phyloP scores from a whole-genome alignment of 2,329 filamentous ascomycete genomes.

The Ophiostoma ulmi region DNA sequence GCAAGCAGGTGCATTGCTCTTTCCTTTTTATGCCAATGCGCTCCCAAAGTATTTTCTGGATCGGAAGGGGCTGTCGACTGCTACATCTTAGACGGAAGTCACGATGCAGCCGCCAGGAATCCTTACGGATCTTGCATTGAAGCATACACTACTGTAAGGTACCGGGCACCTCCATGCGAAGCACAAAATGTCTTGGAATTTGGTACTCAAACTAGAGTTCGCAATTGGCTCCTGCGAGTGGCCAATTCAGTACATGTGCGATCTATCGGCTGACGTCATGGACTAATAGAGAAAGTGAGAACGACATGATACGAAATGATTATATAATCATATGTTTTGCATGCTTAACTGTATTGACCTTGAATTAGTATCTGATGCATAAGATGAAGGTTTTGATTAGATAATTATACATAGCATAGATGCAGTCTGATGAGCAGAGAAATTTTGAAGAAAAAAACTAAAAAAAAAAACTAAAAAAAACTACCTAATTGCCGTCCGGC shows the following conservation, averaged over 20 bases:
- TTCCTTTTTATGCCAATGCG: not conserved
- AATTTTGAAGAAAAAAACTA: not conserved
- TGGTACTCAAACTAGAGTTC: not conserved
- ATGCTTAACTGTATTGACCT: not conserved
- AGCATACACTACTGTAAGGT: constrained; percentile 1
- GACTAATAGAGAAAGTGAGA: not conserved
- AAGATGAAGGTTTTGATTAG: not conserved
- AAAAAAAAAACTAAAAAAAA: not conserved
- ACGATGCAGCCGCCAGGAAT: not conserved
- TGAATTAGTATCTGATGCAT: not conserved
- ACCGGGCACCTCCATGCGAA: not conserved
- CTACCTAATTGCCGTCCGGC: not conserved
- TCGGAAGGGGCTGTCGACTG: not conserved
- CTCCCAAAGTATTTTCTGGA: not conserved
- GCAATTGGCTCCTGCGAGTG: constrained; percentile 1
- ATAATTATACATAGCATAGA: not conserved
- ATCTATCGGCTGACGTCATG: not conserved
- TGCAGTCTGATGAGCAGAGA: not conserved
- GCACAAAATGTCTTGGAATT: not conserved
- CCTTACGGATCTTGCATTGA: not conserved
- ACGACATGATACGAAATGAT: not conserved
- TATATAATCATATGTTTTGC: not conserved
- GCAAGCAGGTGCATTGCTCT: not conserved
- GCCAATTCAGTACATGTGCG: not conserved
- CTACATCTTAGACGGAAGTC: not conserved